These are phyloP conservation scores for Penicillium silybi DNA, from an alignment of 495 filamentous ascomycete genomes.

Conservation along the genomic window DNA sequence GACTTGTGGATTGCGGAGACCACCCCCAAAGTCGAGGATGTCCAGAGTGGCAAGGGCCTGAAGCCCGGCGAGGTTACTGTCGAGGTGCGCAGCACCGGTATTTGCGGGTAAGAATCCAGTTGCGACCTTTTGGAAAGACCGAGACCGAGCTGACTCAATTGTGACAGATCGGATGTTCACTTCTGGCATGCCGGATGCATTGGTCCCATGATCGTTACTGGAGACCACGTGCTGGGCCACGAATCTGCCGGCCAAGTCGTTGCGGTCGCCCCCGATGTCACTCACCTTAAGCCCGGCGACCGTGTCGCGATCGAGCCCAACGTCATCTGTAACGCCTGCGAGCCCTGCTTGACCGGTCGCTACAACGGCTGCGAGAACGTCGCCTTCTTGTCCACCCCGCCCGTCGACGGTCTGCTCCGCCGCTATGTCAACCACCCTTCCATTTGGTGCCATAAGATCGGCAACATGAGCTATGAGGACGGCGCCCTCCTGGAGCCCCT, in stretches of 20 bases:
- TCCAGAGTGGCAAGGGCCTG: conserved; percentile 64
- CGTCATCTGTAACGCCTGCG: conserved; percentile 81
- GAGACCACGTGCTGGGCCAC: conserved; percentile 86
- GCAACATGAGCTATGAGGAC: conserved; percentile 81
- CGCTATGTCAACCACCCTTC: conserved; percentile 92
- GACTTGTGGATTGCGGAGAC: conserved; percentile 86
- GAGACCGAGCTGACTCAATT: not conserved
- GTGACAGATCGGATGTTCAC: conserved; percentile 80
- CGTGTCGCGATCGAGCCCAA: conserved; percentile 90
- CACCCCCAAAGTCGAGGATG: conserved; percentile 67
- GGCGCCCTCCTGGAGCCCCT: conserved; percentile 85
- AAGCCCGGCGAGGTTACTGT: conserved; percentile 79
- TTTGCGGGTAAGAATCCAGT: conserved; percentile 67
- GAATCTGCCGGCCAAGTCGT: conserved; percentile 84
- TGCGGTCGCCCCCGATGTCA: conserved; percentile 74
- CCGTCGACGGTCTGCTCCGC: conserved; percentile 80
- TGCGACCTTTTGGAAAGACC: not conserved
- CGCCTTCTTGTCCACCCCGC: conserved; percentile 82
- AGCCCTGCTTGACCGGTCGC: conserved; percentile 82
- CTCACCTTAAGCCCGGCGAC: conserved; percentile 70
- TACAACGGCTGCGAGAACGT: conserved; percentile 91
- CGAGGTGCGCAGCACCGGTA: conserved; percentile 84
- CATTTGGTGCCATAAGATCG: conserved; percentile 90
- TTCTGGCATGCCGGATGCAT: conserved; percentile 95
- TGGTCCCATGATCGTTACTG: conserved; percentile 87